Percentiles rank a stretch among this genome's conserved stretches.
Evolutionary conservation across 805 yeast species (phyloP).

Genomic region (Metschnikowia anglica): DNA sequence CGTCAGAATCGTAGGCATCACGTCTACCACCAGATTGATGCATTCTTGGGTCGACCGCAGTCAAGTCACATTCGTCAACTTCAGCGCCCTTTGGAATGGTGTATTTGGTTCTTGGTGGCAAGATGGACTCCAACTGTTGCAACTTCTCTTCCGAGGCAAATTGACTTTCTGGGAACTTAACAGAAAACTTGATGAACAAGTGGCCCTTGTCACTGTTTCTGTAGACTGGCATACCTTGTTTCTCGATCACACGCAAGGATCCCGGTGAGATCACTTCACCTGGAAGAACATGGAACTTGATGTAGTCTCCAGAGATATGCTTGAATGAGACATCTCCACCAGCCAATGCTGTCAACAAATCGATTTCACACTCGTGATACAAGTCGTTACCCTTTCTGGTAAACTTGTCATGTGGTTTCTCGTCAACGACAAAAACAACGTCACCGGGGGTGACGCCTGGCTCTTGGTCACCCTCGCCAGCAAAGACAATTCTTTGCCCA

Average conservation of each 20-base stretch:
- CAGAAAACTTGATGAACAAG: conserved; percentile 78
- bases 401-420: conserved; percentile 81
- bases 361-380: conserved; percentile 80
- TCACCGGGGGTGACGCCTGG: conserved; percentile 96
- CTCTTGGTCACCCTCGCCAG: conserved; percentile 97
- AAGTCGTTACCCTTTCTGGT: conserved; percentile 89
- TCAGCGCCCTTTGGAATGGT: conserved; percentile 68
- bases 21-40: conserved; percentile 47
- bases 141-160: conserved; percentile 76
- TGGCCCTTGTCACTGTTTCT: conserved; percentile 88
- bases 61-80: conserved; percentile 77
- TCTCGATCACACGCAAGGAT: conserved; percentile 73
- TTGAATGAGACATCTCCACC: conserved; percentile 90
- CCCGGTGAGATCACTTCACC: conserved; percentile 94
- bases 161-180: conserved; percentile 80
- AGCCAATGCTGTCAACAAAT: conserved; percentile 89
- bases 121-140: conserved; percentile 65
- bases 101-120: conserved; percentile 72
- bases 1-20: conserved; percentile 45
- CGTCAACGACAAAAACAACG: conserved; percentile 87
- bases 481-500: conserved; percentile 86
- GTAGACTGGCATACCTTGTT: conserved; percentile 96
- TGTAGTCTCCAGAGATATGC: conserved; percentile 89
- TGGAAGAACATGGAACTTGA: conserved; percentile 78
- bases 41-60: conserved; percentile 64